Conservation (phyloP, 2,329 filamentous ascomycete genomes). For the Diaporthe citrichinensis region DNA sequence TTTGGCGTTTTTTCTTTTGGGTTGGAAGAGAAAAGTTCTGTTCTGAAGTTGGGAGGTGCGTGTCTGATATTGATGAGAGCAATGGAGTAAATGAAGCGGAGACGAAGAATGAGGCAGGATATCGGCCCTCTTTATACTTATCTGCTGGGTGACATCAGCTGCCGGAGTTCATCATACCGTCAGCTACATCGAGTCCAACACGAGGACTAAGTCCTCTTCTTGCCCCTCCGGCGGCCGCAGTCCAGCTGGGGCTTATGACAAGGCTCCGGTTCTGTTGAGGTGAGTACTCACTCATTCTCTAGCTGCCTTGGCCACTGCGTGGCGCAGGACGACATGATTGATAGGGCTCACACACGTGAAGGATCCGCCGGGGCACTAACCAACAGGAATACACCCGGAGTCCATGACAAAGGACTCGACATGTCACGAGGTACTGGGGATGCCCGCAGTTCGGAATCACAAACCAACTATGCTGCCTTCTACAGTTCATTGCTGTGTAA, state of each 20-base stretch:
- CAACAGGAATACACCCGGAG: background rate
- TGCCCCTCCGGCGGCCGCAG: background rate
- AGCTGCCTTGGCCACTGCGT: conserved; percentile 1
- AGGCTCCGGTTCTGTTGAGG: background rate
- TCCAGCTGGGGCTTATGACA: background rate
- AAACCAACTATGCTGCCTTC: background rate
- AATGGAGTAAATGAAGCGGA: background rate
- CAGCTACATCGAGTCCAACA: background rate
- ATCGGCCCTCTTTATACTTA: background rate
- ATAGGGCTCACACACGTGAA: background rate
- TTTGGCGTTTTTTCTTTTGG: background rate
- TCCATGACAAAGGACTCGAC: background rate
- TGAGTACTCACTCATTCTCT: background rate
- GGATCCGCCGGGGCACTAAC: background rate
- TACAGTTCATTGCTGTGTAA: background rate
- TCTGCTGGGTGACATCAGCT: background rate
- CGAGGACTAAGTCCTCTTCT: background rate
- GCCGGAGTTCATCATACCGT: too few relatives aligned
- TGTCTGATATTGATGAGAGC: background rate
- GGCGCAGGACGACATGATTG: background rate
- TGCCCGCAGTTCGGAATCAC: background rate
- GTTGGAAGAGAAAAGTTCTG: background rate
- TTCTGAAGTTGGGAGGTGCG: background rate
- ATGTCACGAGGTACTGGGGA: background rate
- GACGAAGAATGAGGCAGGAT: background rate